phyloP scores from a whole-genome alignment of 495 filamentous ascomycete genomes.

The Ascodesmis nigricans region DNA sequence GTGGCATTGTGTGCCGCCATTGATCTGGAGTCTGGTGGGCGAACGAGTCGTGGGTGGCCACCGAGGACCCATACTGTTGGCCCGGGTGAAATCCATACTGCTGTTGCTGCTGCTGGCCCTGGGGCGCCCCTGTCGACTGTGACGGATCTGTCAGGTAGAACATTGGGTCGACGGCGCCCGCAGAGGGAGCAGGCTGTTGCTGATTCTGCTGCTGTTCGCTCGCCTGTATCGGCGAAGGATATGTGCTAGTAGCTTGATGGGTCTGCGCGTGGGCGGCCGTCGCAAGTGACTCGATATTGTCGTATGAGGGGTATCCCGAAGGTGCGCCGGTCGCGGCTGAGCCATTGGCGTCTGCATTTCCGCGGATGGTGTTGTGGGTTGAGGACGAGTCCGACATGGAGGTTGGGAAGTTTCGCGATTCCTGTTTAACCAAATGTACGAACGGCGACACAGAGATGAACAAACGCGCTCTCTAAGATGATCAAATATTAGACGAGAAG shows the following conservation, averaged over 20 bases:
- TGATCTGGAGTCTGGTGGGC: constrained; percentile 14
- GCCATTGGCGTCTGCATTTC: constrained; percentile 18
- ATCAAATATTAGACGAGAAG: background rate
- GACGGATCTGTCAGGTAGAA: constrained; percentile 17
- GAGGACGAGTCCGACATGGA: constrained; percentile 19
- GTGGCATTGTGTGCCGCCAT: constrained; percentile 16
- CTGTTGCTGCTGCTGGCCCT: constrained; percentile 13
- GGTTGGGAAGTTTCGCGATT: no score
- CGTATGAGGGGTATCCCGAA: constrained; percentile 20
- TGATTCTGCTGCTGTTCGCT: constrained; percentile 2
- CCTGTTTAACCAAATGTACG: no score
- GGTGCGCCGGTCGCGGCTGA: constrained; percentile 6
- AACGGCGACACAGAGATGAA: background rate
- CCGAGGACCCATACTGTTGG: constrained; percentile 9
- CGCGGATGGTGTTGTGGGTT: no score
- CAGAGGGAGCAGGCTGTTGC: constrained; percentile 6
- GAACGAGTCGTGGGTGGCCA: no score
- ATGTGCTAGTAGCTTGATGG: no score
- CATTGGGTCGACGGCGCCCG: constrained; percentile 16
- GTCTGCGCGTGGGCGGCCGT: constrained; percentile 18
- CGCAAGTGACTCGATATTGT: constrained; percentile 20
- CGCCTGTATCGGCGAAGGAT: constrained; percentile 11
- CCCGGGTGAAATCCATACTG: constrained; percentile 11
- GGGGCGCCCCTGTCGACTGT: constrained; percentile 14
- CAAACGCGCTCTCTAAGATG: constrained; percentile 2